These are phyloP conservation scores for Hordeum pubiflorum DNA, from an alignment of 202 grass and related monocot genomes.

Conservation along the genomic window DNA sequence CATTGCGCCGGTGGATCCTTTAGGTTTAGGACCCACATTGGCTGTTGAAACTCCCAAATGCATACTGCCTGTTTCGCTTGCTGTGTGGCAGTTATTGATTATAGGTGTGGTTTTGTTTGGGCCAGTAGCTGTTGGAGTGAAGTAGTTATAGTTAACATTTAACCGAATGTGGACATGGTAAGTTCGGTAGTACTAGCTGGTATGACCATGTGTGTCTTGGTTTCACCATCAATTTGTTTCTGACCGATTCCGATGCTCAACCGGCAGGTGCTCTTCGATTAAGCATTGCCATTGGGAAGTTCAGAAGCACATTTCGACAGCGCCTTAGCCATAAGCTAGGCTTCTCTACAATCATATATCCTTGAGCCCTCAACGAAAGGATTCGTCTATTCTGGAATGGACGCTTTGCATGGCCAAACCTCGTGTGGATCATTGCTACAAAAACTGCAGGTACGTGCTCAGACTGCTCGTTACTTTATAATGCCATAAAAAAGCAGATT, in stretches of 20 bases:
- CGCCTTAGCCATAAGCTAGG: background rate
- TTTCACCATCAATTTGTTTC: background rate
- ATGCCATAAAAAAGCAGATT: background rate
- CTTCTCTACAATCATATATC: background rate
- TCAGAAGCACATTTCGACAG: background rate
- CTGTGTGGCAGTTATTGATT: background rate
- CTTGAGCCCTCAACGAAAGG: background rate
- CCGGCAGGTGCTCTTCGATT: background rate
- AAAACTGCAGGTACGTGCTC: conserved; percentile 42
- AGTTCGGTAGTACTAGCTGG: background rate
- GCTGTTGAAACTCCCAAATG: background rate
- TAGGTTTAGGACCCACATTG: background rate
- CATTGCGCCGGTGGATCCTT: background rate
- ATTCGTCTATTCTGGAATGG: background rate
- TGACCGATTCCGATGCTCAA: background rate
- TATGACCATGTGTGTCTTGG: background rate
- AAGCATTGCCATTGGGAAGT: background rate
- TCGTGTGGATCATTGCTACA: conserved; percentile 59
- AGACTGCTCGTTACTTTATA: background rate
- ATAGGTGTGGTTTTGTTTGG: background rate
- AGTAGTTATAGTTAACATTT: background rate
- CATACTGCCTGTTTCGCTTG: background rate
- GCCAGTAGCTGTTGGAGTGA: background rate
- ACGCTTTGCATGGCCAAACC: conserved; percentile 27
- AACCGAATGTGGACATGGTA: background rate